A percentile compares a stretch with the other conserved stretches of the same genome.
Conservation (phyloP, 768 basidiomycete species). For the Phallus indusiatus region DNA sequence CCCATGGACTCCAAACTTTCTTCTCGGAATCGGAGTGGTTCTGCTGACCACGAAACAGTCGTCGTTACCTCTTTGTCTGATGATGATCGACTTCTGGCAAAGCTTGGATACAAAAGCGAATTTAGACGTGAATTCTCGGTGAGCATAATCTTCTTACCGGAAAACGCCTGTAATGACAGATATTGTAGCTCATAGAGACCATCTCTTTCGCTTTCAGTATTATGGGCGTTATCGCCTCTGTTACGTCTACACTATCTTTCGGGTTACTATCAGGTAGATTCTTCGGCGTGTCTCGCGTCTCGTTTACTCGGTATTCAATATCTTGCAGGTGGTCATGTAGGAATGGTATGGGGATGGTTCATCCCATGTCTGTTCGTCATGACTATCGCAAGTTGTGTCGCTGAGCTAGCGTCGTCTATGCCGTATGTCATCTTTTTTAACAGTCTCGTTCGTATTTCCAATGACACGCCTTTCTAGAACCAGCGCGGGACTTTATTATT, state of each 20-base stretch:
- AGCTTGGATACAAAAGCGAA: constrained; percentile 62
- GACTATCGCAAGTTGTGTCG: constrained; percentile 61
- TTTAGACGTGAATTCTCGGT: constrained; percentile 71
- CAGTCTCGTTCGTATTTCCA: not conserved
- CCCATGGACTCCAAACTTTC: not conserved
- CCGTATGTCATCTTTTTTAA: constrained; percentile 35
- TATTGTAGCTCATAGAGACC: constrained; percentile 43
- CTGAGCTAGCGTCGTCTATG: constrained; percentile 66
- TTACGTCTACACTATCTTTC: constrained; percentile 58
- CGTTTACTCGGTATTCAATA: not conserved
- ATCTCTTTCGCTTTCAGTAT: constrained; percentile 59
- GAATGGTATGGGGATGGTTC: constrained; percentile 71
- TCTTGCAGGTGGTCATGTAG: constrained; percentile 56
- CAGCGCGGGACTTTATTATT: constrained; percentile 72
- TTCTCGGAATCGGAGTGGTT: not conserved
- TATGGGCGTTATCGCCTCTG: constrained; percentile 65
- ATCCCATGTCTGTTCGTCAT: constrained; percentile 63
- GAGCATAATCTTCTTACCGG: constrained; percentile 13
- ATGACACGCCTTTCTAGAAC: constrained; percentile 36
- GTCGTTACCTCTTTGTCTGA: constrained; percentile 22
- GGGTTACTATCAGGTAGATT: constrained; percentile 48
- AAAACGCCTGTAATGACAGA: not conserved
- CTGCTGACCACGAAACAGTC: not conserved
- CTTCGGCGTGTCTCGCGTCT: not conserved
- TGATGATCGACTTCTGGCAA: constrained; percentile 51